Percentiles rank a stretch among this genome's conserved stretches.
These are phyloP conservation scores for Barbarea vulgaris DNA, from an alignment of 345 rosid genomes.

Conservation along the genomic window DNA sequence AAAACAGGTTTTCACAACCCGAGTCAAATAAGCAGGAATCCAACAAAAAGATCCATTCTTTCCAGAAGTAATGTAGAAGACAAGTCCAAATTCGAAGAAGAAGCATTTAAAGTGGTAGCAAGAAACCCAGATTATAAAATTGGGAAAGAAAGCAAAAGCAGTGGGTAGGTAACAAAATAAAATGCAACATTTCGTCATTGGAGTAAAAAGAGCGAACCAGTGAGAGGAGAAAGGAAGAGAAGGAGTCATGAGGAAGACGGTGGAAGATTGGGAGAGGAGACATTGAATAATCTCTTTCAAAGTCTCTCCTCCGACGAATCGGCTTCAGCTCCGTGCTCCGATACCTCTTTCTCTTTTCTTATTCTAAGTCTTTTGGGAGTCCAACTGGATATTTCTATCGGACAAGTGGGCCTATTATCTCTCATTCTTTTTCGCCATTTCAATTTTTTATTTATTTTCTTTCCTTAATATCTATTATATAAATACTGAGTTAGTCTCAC, in stretches of 20 bases:
- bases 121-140: slow-evolving; percentile 29
- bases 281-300: slow-evolving; percentile 32
- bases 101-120: background rate
- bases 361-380: slow-evolving; percentile 16
- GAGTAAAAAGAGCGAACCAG: slow-evolving; percentile 25
- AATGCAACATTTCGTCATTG: slow-evolving; percentile 29
- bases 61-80: background rate
- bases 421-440: slow-evolving; percentile 1
- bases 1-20: background rate
- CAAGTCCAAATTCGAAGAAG: slow-evolving; percentile 22
- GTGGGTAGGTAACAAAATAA: slow-evolving; percentile 29
- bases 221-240: slow-evolving; percentile 30
- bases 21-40: slow-evolving; percentile 23
- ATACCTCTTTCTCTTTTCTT: background rate
- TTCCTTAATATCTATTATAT: no score
- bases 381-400: slow-evolving; percentile 20
- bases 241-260: slow-evolving; percentile 32
- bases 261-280: slow-evolving; percentile 30
- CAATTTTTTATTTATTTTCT: background rate
- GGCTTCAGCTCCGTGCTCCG: slow-evolving; percentile 33
- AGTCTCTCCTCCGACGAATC: slow-evolving; percentile 25
- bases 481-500: no score
- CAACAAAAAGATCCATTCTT: slow-evolving; percentile 8
- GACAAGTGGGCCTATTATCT: slow-evolving; percentile 30
- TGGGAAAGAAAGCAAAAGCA: slow-evolving; percentile 16